Evolutionary conservation across 2,329 filamentous ascomycete genomes (phyloP).

Genomic region (Alternaria ventricosa): DNA sequence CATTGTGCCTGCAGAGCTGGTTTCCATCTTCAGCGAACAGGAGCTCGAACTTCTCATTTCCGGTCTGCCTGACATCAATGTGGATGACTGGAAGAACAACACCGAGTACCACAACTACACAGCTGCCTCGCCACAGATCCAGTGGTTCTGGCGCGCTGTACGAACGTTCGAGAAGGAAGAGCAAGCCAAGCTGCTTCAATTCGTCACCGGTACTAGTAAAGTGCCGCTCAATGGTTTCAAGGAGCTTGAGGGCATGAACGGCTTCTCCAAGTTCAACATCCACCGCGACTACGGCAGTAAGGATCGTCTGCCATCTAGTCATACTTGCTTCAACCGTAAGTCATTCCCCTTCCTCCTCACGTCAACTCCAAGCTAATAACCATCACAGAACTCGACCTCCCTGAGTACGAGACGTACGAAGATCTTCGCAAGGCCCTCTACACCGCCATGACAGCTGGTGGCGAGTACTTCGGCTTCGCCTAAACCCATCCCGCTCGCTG

Average conservation of each 20-base stretch:
- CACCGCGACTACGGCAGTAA: conserved; percentile 98
- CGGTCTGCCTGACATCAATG: conserved; percentile 93
- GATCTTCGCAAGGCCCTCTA: conserved; percentile 83
- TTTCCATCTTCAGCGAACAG: conserved; percentile 98
- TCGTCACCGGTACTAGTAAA: conserved; percentile 97
- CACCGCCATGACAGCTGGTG: conserved; percentile 96
- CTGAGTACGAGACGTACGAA: conserved; percentile 98
- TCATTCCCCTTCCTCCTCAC: conserved; percentile 36
- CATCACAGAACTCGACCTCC: conserved; percentile 85
- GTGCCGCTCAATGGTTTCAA: conserved; percentile 99
- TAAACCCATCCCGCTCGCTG: conserved; percentile 54
- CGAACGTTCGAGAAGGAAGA: conserved; percentile 99
- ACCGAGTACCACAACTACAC: conserved; percentile 99
- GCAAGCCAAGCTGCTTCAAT: conserved; percentile 93
- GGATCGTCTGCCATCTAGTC: conserved; percentile 91
- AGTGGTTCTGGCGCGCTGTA: conserved; percentile 99
- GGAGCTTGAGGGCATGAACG: conserved; percentile 99
- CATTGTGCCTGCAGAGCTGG: conserved; percentile 91
- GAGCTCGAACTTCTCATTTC: conserved; percentile 96
- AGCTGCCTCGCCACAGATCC: conserved; percentile 91
- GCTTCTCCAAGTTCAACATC: conserved; percentile 97
- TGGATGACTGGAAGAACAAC: conserved; percentile 99
- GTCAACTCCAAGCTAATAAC: conserved; percentile 42
- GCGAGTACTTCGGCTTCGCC: conserved; percentile 97
- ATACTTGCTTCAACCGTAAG: conserved; percentile 99